Conservation (phyloP, 352 stramenopile genomes). For the Phytophthora cactorum region DNA sequence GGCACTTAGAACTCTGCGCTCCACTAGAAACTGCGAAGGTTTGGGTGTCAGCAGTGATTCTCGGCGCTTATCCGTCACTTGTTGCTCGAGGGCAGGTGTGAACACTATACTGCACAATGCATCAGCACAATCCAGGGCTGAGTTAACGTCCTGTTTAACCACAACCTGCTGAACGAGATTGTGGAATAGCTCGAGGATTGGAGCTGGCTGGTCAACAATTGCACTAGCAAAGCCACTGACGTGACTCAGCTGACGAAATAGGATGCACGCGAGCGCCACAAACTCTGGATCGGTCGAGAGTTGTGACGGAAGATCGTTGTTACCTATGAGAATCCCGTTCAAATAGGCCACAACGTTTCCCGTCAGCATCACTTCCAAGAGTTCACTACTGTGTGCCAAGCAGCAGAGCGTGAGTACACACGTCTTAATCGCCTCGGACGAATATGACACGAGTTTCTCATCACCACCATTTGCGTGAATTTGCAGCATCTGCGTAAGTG, state of each 20-base stretch:
- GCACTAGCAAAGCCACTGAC: constrained; percentile 23
- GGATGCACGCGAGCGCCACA: constrained; percentile 57
- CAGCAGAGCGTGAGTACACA: constrained; percentile 71
- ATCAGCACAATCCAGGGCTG: constrained; percentile 69
- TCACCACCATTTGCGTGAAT: constrained; percentile 12
- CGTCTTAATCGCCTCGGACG: constrained; percentile 40
- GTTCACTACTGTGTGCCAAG: constrained; percentile 44
- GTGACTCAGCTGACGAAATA: constrained; percentile 69
- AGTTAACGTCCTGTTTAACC: constrained; percentile 39
- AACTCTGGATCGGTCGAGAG: constrained; percentile 39
- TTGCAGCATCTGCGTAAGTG: constrained; percentile 47
- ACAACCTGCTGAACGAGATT: constrained; percentile 38
- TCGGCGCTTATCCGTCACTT: background rate
- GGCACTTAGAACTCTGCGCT: constrained; percentile 38
- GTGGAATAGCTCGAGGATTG: constrained; percentile 59
- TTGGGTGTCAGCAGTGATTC: background rate
- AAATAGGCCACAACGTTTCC: constrained; percentile 49
- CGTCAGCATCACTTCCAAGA: constrained; percentile 58
- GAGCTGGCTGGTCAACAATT: constrained; percentile 5
- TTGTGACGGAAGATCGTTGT: background rate
- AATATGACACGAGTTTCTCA: constrained; percentile 22
- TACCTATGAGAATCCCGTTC: constrained; percentile 34
- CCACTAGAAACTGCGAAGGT: constrained; percentile 39
- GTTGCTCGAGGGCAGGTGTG: constrained; percentile 1
- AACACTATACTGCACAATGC: constrained; percentile 68